phyloP scores from a whole-genome alignment of 73 alveolate genomes.

The Durusdinium trenchii region DNA sequence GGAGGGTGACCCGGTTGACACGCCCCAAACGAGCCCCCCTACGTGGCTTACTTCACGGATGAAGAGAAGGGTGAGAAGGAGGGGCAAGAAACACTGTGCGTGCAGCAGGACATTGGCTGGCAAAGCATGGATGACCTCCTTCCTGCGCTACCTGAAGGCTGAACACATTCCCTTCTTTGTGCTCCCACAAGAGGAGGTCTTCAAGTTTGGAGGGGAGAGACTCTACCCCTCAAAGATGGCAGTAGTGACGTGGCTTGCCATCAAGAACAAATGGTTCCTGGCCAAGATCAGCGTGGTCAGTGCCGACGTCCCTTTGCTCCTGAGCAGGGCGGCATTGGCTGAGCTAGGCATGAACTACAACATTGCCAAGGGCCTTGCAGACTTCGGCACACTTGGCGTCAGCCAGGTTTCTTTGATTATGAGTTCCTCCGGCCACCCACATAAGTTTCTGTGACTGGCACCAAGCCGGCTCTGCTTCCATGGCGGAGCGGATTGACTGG shows the following conservation, averaged over 20 bases:
- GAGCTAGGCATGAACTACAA: not conserved
- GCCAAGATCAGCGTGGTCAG: slow-evolving; percentile 13
- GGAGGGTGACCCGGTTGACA: not conserved
- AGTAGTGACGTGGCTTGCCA: not conserved
- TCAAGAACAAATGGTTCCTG: not conserved
- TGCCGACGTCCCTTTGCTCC: not conserved
- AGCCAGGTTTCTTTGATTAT: not conserved
- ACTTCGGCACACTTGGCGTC: not conserved
- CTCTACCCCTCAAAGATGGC: not conserved
- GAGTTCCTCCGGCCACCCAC: not conserved
- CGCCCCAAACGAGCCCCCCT: not conserved
- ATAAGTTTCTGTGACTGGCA: not conserved
- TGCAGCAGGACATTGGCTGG: too few species aligned
- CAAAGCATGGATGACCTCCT: not conserved
- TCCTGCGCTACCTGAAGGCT: not conserved
- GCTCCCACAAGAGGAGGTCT: not conserved
- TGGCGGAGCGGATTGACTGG: slow-evolving; percentile 44
- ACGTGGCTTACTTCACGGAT: too few species aligned
- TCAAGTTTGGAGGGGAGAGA: too few species aligned
- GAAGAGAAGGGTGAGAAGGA: too few species aligned
- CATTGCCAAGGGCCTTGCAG: not conserved
- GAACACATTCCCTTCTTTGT: not conserved
- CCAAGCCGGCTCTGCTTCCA: too few species aligned
- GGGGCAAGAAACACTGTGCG: too few species aligned
- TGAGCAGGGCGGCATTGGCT: slow-evolving; percentile 1